Base-by-base conservation (phyloP, 1,284 basidiomycete species). In the Ustilago trichophora region DNA sequence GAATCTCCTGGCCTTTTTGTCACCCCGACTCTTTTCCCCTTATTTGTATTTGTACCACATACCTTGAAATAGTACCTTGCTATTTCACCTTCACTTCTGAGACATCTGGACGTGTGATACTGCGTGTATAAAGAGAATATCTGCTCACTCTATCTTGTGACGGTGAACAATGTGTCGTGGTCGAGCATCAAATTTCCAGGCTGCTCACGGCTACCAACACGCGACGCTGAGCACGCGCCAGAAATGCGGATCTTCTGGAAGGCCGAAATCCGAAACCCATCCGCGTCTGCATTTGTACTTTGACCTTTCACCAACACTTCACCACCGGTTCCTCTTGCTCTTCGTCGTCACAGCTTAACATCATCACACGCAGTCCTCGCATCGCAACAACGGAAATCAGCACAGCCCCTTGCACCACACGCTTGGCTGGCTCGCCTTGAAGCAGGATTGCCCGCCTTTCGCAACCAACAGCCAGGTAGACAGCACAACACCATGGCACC, bases 31-130 rank as follows among this genome's bases (percentile, higher is more conserved):
- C 12, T 32, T 7, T 33, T 12, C 32, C 16, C n/a, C 26, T 6
- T 21, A 6, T 38, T 33, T 64, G 60, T 64, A 64, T 41, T 64
- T 64, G 49, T 64, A 57, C 25, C 47, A 35, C n/a, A n/a, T n/a
- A n/a, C n/a, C n/a, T n/a, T n/a, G n/a, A n/a, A n/a, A n/a, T n/a
- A n/a, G n/a, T n/a, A n/a, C n/a, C n/a, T n/a, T n/a, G n/a, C n/a
- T n/a, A n/a, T n/a, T n/a, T n/a, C n/a, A n/a, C n/a, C n/a, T n/a
- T n/a, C n/a, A n/a, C n/a, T n/a, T n/a, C n/a, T n/a, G n/a, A n/a
- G n/a, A n/a, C n/a, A n/a, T n/a, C n/a, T n/a, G n/a, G n/a, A n/a
- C n/a, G n/a, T n/a, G n/a, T n/a, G n/a, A n/a, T n/a, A n/a, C n/a
- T n/a, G n/a, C n/a, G n/a, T n/a, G n/a, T n/a, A n/a, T n/a, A n/a